Evolutionary conservation across 129 eudicot species (phyloP), one percentile per base, ranked within the genome.

Genomic region (Escallonia rubra): DNA sequence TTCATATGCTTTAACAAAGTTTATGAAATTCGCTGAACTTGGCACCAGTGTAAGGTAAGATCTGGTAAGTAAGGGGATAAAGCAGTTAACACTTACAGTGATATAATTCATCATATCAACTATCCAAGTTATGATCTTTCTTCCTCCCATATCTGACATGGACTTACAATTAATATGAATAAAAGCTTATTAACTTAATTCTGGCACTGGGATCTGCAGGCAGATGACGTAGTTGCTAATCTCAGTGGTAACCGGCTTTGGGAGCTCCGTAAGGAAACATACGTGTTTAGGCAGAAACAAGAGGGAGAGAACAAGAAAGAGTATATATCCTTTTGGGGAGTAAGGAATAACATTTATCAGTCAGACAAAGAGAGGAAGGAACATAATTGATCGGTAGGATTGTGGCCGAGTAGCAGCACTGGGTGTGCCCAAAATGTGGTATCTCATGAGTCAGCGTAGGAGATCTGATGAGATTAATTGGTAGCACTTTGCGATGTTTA

Each of bases 221-320:
- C 84, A 63, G 71, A 66, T 15, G 83, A 79, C 58, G 83, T 73
- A 63, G 76, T 79, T 5, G 83, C 74, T 46, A 79, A 79, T 41
- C 59, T 79, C 84, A 11, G 74, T 41, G 80, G 84, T 38, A 79
- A 69, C 51, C 68, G 62, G 50, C 80, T 79, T 16, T 74, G 73
- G 64, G 84, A 79, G 57, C 68, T 74, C 40, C 68, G 68, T 10
- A 72, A 69, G 55, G 80, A 74, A 57, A 79, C 74, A 45, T 79
- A 68, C 41, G 80, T 79, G 14, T 59, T 79, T 40, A 73, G 83
- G 83, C 73, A 73, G 39, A 69, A 70, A 62, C 59, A 40, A 61
- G 42, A 38, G 15, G n/a, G 76, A 61, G 40, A 60, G 52, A 42
- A 14, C 74, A 59, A 61, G 76, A 52, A 71, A 71, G 51, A 71